Percentiles rank a stretch among this genome's conserved stretches.
These are phyloP conservation scores for Metschnikowia drakensbergensis DNA, from an alignment of 805 yeast genomes.

Conservation along the genomic window DNA sequence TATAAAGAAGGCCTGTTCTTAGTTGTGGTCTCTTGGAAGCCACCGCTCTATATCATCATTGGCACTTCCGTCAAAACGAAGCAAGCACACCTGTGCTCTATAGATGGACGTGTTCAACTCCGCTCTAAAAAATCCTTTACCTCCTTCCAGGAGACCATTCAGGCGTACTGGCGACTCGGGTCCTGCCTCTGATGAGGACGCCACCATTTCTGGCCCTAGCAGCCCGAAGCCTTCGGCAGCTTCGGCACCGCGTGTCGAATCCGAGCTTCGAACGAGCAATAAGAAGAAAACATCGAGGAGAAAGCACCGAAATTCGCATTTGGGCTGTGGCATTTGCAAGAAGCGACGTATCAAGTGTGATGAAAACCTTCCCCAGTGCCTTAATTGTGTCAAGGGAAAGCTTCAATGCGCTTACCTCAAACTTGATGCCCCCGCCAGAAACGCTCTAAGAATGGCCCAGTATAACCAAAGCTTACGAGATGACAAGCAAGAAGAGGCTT, in stretches of 20 bases:
- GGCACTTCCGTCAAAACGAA: not conserved
- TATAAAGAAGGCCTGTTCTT: not conserved
- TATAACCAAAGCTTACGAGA: conserved; percentile 35
- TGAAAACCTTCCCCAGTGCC: conserved; percentile 57
- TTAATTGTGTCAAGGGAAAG: conserved; percentile 49
- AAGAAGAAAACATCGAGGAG: conserved; percentile 47
- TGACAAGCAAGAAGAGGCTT: conserved; percentile 15
- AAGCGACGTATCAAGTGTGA: conserved; percentile 62
- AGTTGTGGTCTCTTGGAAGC: not conserved
- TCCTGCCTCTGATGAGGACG: conserved; percentile 6
- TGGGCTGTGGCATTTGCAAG: conserved; percentile 72
- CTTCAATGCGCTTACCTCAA: conserved; percentile 47
- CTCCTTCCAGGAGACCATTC: conserved; percentile 27
- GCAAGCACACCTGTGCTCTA: not conserved
- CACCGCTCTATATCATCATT: not conserved
- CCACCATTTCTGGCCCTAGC: not conserved
- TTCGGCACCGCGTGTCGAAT: conserved; percentile 15
- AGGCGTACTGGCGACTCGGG: conserved; percentile 11
- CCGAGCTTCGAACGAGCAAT: conserved; percentile 10
- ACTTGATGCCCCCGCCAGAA: conserved; percentile 46
- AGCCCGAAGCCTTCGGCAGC: not conserved
- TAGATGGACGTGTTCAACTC: conserved; percentile 25
- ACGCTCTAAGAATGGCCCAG: conserved; percentile 49
- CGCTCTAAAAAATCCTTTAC: conserved; percentile 34
- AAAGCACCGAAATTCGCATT: conserved; percentile 63